These are phyloP conservation scores for Tuber magnatum DNA, from an alignment of 495 filamentous ascomycete species.

Conservation along the genomic window DNA sequence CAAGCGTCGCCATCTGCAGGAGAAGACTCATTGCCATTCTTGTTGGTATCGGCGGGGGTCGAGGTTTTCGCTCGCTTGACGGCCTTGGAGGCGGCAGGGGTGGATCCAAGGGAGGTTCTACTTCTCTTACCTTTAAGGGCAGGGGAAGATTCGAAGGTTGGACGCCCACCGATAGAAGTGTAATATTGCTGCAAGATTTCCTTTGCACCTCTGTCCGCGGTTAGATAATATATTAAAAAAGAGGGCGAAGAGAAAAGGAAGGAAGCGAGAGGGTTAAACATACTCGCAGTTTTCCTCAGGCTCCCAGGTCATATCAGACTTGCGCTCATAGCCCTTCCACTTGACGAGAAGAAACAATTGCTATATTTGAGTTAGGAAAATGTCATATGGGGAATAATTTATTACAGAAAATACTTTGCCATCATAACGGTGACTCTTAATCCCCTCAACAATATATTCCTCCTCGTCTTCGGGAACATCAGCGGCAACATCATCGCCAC, in stretches of 20 bases:
- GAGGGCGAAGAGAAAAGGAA: constrained; percentile 38
- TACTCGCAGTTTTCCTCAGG: constrained; percentile 54
- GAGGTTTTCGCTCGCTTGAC: constrained; percentile 40
- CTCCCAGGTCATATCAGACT: constrained; percentile 56
- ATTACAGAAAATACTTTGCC: constrained; percentile 44
- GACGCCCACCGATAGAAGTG: constrained; percentile 34
- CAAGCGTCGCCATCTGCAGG: constrained; percentile 45
- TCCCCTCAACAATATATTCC: constrained; percentile 54
- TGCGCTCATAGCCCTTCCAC: constrained; percentile 57
- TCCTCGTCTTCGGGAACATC: constrained; percentile 40
- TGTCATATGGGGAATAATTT: constrained; percentile 29
- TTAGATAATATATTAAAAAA: constrained; percentile 46
- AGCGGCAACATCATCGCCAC: constrained; percentile 25
- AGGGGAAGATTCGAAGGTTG: constrained; percentile 18
- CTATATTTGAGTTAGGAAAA: constrained; percentile 22
- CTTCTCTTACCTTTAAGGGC: constrained; percentile 24
- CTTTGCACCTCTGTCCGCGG: constrained; percentile 50
- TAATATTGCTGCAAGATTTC: constrained; percentile 46
- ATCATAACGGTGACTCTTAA: constrained; percentile 49
- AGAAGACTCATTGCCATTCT: constrained; percentile 47
- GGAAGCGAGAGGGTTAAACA: constrained; percentile 9
- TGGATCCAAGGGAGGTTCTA: constrained; percentile 19
- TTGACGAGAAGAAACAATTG: constrained; percentile 51
- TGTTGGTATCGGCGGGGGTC: constrained; percentile 42
- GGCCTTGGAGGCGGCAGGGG: constrained; percentile 19